phyloP scores from a whole-genome alignment of 176 grass and related monocot species.

The Bothriochloa decipiens region DNA sequence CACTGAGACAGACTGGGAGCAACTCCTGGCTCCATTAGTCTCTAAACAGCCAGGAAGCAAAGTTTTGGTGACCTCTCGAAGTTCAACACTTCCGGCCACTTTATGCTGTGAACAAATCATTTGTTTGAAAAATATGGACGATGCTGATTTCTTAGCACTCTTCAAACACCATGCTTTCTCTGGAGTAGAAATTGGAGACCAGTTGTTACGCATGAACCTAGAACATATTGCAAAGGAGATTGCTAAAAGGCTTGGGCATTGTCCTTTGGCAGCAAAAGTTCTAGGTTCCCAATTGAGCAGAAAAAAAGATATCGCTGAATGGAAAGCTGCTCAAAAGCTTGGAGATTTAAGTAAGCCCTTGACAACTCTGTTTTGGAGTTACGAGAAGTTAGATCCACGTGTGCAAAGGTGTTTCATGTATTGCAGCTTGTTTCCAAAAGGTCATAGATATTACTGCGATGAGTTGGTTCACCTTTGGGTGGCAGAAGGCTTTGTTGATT shows the following conservation, averaged over 20 bases:
- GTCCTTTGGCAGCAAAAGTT: constrained; percentile 32
- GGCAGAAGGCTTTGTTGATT: background rate
- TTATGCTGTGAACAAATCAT: background rate
- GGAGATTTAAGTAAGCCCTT: background rate
- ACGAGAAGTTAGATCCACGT: constrained; percentile 2
- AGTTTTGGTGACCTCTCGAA: constrained; percentile 9
- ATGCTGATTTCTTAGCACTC: background rate
- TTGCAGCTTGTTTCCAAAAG: constrained; percentile 39
- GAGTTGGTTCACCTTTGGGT: background rate
- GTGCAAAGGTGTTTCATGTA: constrained; percentile 12
- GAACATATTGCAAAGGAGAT: background rate
- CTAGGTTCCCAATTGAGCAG: constrained; percentile 13
- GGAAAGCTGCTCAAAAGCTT: background rate
- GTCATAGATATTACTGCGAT: background rate
- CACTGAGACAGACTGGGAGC: too few relatives aligned
- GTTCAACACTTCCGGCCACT: background rate
- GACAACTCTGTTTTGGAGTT: constrained; percentile 33
- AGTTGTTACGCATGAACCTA: background rate
- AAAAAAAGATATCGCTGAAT: background rate
- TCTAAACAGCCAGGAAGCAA: background rate
- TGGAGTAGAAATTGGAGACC: background rate
- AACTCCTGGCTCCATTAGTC: background rate
- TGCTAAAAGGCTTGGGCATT: background rate
- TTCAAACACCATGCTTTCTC: constrained; percentile 14
- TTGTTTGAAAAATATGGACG: background rate